phyloP scores from a whole-genome alignment of 2,329 filamentous ascomycete species.

The Macrophomina tecta region DNA sequence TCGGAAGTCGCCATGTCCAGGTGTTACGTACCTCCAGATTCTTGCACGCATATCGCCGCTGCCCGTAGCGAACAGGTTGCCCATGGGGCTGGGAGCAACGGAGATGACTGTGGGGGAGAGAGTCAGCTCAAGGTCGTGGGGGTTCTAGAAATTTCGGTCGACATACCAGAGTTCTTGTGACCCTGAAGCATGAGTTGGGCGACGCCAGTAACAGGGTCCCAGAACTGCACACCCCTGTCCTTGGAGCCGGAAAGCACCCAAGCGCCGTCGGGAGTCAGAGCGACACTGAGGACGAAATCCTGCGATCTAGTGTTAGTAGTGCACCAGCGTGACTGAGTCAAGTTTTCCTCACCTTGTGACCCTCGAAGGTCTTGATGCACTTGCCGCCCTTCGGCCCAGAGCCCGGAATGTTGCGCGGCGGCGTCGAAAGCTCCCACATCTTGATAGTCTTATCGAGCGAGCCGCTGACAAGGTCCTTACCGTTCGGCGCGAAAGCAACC shows the following conservation, averaged over 20 bases:
- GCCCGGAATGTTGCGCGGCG: slow-evolving; percentile 69
- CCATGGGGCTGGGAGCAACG: slow-evolving; percentile 89
- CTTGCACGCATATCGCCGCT: slow-evolving; percentile 97
- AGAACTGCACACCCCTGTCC: slow-evolving; percentile 97
- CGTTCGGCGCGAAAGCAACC: slow-evolving; percentile 93
- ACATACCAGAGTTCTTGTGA: slow-evolving; percentile 88
- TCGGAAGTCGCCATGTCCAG: not conserved
- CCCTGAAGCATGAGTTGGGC: slow-evolving; percentile 98
- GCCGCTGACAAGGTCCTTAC: slow-evolving; percentile 90
- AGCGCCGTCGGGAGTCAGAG: slow-evolving; percentile 87
- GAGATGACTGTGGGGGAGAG: slow-evolving; percentile 73
- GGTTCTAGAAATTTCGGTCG: not conserved
- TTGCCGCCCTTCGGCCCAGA: slow-evolving; percentile 81
- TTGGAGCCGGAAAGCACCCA: slow-evolving; percentile 99
- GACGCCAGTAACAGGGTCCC: slow-evolving; percentile 91
- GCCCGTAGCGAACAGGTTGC: slow-evolving; percentile 90
- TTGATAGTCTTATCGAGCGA: slow-evolving; percentile 98
- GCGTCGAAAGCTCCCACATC: slow-evolving; percentile 92
- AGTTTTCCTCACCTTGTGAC: slow-evolving; percentile 76
- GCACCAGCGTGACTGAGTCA: not conserved
- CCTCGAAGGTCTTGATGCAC: slow-evolving; percentile 96
- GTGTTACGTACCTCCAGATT: slow-evolving; percentile 80
- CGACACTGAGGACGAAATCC: slow-evolving; percentile 97
- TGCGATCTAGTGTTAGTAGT: slow-evolving; percentile 42
- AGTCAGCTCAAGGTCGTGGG: not conserved